Conservation (phyloP, 2,329 filamentous ascomycete genomes). For the Trichophyton rubrum region DNA sequence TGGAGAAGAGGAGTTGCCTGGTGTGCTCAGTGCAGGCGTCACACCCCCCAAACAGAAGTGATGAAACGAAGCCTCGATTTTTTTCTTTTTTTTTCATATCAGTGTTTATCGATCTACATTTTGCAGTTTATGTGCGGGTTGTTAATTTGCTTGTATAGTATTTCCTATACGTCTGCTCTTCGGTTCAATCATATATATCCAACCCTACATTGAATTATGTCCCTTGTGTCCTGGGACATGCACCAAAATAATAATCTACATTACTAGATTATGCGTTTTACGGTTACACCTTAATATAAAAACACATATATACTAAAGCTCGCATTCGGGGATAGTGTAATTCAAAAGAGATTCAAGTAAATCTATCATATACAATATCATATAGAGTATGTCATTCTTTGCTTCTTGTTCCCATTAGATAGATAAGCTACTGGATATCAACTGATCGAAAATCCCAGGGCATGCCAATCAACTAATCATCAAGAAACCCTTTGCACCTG, state of each 20-base stretch:
- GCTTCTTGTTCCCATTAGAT: background rate
- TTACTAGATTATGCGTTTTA: too few species aligned
- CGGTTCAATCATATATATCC: background rate
- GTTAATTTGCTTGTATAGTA: conserved; percentile 1
- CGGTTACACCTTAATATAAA: too few species aligned
- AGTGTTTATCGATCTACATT: background rate
- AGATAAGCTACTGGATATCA: background rate
- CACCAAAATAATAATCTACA: background rate
- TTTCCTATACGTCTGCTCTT: background rate
- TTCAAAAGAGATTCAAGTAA: background rate
- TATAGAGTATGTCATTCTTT: background rate
- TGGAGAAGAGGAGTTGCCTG: conserved; percentile 76
- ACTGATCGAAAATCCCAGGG: background rate
- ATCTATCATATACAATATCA: background rate
- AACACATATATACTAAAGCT: background rate
- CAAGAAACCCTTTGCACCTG: background rate
- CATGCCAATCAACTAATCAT: background rate
- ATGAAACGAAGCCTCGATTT: conserved; percentile 1
- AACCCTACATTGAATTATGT: background rate
- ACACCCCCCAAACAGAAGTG: conserved; percentile 49
- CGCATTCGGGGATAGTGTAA: background rate
- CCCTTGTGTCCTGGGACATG: background rate
- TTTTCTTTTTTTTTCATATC: background rate
- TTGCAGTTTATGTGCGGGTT: background rate
- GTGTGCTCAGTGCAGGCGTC: conserved; percentile 92